Base-by-base conservation (phyloP, 129 eudicot genomes). In the Helianthus tuberosus region DNA sequence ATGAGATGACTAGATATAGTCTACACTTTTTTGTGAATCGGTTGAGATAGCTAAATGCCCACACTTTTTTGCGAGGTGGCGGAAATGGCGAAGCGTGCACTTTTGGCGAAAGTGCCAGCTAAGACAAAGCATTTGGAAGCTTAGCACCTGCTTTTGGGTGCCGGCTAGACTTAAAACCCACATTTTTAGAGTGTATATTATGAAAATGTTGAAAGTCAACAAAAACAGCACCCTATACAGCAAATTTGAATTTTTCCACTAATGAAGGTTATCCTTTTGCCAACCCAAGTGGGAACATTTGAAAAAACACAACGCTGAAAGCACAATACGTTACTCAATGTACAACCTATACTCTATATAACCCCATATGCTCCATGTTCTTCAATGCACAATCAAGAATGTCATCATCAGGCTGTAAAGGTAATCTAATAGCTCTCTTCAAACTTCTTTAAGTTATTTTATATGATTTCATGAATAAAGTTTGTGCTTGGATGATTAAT, bases 331-430 rank as follows among this genome's bases (percentile, higher is more conserved):
- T 76, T 27, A 15, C 74, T 43, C 3, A 66, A 25, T 6, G 68
- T 47, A 66, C 23, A 29, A 76, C 8, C 16, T 10, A 27, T 64
- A 46, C 39, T 66, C 58, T 76, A 76, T 76, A 6, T 66, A 76
- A 61, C n/a, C 29, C 25, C 11, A 4, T 14, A 29, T 67, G 11
- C 11, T 76, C 49, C 66, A n/a, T 15, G 38, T 57, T 76, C 27
- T 55, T 57, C 44, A 6, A 35, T 48, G 25, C 66, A 66, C 50
- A 76, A 43, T 16, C 52, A 67, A 68, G 20, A 46, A 76, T 76
- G 80, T 8, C 51, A 8, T 6, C 51, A 8, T 6, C 51, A 9
- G 23, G 68, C 16, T 59, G 60, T 46, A 9, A 46, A 46, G 51
- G 51, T 46, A 46, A 46, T 46, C 51, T 10, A 46, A 2, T 46